A percentile compares a stretch with the other conserved stretches of the same genome.
phyloP scores from a whole-genome alignment of 2,329 filamentous ascomycete species.

The Dothidotthia symphoricarpi region DNA sequence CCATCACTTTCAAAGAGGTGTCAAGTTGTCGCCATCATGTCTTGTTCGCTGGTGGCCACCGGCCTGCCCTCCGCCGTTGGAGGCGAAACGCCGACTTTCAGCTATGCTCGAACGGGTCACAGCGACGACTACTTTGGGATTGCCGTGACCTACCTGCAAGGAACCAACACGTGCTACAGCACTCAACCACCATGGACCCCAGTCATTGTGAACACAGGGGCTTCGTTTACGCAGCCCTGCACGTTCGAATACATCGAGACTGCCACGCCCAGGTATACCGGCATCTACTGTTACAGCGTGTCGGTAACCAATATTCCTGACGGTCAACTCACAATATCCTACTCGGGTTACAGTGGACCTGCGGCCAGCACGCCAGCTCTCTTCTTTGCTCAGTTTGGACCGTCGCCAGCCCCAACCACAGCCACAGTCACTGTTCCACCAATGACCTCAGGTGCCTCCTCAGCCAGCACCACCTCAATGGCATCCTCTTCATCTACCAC shows the following conservation, averaged over 20 bases:
- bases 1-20: no score
- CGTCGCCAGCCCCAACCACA: conserved; percentile 2
- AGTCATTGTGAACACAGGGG: conserved; percentile 2
- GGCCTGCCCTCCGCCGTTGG: conserved; percentile 1
- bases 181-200: conserved; percentile 1
- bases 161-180: conserved; percentile 3
- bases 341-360: conserved; percentile 3
- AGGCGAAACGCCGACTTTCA: conserved; percentile 5
- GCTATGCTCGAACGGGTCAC: conserved; percentile 1
- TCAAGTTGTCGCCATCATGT: conserved; percentile 2
- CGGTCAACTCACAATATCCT: conserved; percentile 4
- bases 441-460: no score
- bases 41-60: conserved; percentile 4
- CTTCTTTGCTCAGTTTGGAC: conserved; percentile 2
- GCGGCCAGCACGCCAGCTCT: conserved; percentile 6
- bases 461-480: conserved; percentile 7
- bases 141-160: conserved; percentile 4
- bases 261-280: conserved; percentile 2
- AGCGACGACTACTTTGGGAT: conserved; percentile 4
- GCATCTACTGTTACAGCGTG: conserved; percentile 1
- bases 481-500: no score
- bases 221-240: background rate
- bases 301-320: conserved; percentile 5
- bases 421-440: conserved; percentile 1
- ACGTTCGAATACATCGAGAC: background rate